phyloP scores from a whole-genome alignment of 805 yeast species.

The Yarrowia sp. region DNA sequence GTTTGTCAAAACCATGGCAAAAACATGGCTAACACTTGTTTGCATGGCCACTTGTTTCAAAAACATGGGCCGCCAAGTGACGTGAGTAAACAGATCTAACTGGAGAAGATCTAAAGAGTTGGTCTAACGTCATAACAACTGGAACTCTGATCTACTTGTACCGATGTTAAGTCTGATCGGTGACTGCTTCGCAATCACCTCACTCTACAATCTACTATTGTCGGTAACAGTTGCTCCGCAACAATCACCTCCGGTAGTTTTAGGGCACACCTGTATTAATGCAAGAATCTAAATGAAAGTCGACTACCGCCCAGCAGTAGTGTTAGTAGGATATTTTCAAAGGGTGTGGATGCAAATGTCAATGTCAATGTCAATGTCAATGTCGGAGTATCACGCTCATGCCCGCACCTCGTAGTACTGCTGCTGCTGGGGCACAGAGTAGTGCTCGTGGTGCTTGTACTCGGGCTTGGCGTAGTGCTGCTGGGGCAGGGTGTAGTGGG shows the following conservation, averaged over 20 bases:
- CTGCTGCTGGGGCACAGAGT: constrained; percentile 21
- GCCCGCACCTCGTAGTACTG: constrained; percentile 34
- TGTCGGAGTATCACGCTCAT: constrained; percentile 16
- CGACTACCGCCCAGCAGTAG: constrained; percentile 39
- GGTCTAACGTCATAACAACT: too few species aligned
- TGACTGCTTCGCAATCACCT: too few species aligned
- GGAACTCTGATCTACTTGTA: too few species aligned
- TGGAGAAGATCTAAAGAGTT: too few species aligned
- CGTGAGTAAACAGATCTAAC: too few species aligned
- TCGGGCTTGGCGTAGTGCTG: constrained; percentile 11
- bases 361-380: constrained; percentile 16
- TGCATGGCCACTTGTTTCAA: too few species aligned
- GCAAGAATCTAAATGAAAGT: constrained; percentile 38
- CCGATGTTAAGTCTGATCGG: too few species aligned
- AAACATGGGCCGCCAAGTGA: too few species aligned
- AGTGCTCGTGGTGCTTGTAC: constrained; percentile 21
- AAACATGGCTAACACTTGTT: too few species aligned
- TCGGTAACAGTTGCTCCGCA: too few species aligned
- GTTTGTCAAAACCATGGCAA: too few species aligned
- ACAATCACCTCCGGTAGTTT: background rate
- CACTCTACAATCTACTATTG: too few species aligned
- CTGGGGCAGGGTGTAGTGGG: constrained; percentile 39
- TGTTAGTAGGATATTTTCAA: constrained; percentile 31
- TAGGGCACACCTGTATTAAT: constrained; percentile 34
- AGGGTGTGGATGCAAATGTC: constrained; percentile 28